Percentiles rank a stretch among this genome's conserved stretches.
phyloP scores from a whole-genome alignment of 1,139 yeast species.

The Taphrina sp. region DNA sequence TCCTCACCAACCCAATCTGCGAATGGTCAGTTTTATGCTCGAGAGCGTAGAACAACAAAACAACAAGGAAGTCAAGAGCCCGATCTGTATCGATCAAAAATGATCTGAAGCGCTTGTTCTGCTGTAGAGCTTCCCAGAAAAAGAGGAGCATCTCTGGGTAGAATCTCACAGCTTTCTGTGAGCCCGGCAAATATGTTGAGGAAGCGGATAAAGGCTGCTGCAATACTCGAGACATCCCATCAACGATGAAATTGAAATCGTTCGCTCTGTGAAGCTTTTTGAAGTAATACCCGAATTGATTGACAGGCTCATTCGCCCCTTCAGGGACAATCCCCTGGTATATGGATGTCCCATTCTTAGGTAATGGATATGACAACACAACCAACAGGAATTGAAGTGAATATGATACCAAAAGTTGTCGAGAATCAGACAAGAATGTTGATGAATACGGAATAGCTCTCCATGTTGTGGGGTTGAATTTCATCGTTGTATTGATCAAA shows the following conservation, averaged over 20 bases:
- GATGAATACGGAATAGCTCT: constrained; percentile 46
- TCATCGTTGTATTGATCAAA: constrained; percentile 54
- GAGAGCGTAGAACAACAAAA: constrained; percentile 58
- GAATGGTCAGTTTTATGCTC: constrained; percentile 50
- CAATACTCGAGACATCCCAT: constrained; percentile 43
- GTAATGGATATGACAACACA: constrained; percentile 66
- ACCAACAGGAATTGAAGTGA: constrained; percentile 62
- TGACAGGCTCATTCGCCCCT: constrained; percentile 35
- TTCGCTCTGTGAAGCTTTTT: constrained; percentile 46
- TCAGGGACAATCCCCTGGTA: constrained; percentile 26
- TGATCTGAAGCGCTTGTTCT: constrained; percentile 52
- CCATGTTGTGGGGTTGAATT: constrained; percentile 44
- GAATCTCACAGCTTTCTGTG: constrained; percentile 43
- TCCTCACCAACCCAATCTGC: constrained; percentile 55
- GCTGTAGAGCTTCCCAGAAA: constrained; percentile 74
- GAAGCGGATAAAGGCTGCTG: constrained; percentile 43
- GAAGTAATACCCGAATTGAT: constrained; percentile 43
- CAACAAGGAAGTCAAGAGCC: constrained; percentile 56
- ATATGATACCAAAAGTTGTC: constrained; percentile 56
- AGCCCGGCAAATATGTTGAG: constrained; percentile 44
- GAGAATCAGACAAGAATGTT: constrained; percentile 49
- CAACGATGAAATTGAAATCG: constrained; percentile 51
- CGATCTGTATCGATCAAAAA: constrained; percentile 51
- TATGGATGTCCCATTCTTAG: constrained; percentile 42
- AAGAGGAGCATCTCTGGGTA: constrained; percentile 56